Base-by-base conservation (phyloP, 148 eudicot species). In the Rhododendron ferrugineum region DNA sequence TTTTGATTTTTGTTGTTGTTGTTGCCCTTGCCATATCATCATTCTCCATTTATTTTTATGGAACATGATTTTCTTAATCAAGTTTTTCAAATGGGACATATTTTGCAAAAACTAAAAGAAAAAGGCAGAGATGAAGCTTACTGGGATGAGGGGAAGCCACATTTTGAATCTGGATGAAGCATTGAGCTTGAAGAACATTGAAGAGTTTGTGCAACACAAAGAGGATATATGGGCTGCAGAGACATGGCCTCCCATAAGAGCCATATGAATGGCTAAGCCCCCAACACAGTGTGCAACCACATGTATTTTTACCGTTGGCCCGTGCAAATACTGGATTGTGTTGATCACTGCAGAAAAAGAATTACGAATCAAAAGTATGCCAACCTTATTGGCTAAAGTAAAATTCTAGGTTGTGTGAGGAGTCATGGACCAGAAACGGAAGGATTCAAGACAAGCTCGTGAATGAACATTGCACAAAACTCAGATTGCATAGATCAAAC, bases 131-230 rank as follows among this genome's bases (percentile, higher is more conserved):
- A 80, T 15, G 18, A 73, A 54, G 68, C n/a, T 84, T 89, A 89
- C 89, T 2, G 89, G 91, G 49, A 89, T 60, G 76, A 89, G 89
- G 62, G 89, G 91, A 80, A 89, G 89, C 91, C 91, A 85, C 91
- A 89, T 89, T 84, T 89, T 89, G 85, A 87, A 32, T 40, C 42
- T 60, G 28, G 91, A 60, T 54, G 84, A 89, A 56, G 87, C 70
- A 11, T 88, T 87, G 85, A 89, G 70, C 58, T 85, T 84, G 81
- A 87, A 89, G 58, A 89, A 89, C 91, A 89, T 89, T 44, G 89
- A 87, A 46, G 91, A 85, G 85, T 89, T 89, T 78, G 88, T 87
- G 86, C 91, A 87, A 50, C 88, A 74, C 28, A 89, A 80, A 77
- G 91, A 89, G 47, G 91, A 85, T 26, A 87, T 87, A 6, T 56